phyloP scores from a whole-genome alignment of 2,329 filamentous ascomycete genomes.

The Rutstroemia sydowiana region DNA sequence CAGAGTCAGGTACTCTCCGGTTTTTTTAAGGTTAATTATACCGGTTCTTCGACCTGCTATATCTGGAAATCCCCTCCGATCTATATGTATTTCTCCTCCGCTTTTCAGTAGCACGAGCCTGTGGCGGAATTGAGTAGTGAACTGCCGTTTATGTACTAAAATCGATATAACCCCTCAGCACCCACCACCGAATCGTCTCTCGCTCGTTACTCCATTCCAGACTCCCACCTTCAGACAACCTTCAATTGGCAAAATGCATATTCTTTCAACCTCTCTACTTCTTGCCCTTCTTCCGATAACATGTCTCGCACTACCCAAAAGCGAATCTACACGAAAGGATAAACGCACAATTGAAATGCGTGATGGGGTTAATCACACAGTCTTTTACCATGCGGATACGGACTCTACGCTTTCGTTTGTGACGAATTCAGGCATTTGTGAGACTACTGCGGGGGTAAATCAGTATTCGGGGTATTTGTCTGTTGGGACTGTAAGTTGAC shows the following conservation, averaged over 20 bases:
- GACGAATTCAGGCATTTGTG: slow-evolving; percentile 44
- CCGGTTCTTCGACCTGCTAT: background rate
- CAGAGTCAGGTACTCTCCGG: too few relatives aligned
- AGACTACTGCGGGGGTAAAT: slow-evolving; percentile 43
- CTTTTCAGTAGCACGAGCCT: background rate
- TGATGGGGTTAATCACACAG: slow-evolving; percentile 35
- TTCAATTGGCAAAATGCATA: slow-evolving; percentile 17
- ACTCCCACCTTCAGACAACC: background rate
- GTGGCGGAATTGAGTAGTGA: background rate
- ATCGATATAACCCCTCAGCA: background rate
- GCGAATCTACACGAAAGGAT: slow-evolving; percentile 14
- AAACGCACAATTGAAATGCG: slow-evolving; percentile 30
- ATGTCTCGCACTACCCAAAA: slow-evolving; percentile 12
- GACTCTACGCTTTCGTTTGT: slow-evolving; percentile 40
- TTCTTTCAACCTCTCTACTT: slow-evolving; percentile 6
- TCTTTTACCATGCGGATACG: slow-evolving; percentile 43
- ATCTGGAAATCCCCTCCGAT: background rate
- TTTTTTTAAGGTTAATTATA: background rate
- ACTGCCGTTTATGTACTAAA: background rate
- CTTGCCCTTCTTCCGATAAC: slow-evolving; percentile 12
- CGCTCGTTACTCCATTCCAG: background rate
- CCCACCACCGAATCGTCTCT: background rate
- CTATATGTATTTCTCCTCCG: background rate
- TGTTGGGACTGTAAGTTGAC: slow-evolving; percentile 30
- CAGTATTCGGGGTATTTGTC: slow-evolving; percentile 45